Evolutionary conservation across 2,329 filamentous ascomycete genomes (phyloP), one percentile per base, ranked within the genome.

Genomic region (Meredithiella fracta): DNA sequence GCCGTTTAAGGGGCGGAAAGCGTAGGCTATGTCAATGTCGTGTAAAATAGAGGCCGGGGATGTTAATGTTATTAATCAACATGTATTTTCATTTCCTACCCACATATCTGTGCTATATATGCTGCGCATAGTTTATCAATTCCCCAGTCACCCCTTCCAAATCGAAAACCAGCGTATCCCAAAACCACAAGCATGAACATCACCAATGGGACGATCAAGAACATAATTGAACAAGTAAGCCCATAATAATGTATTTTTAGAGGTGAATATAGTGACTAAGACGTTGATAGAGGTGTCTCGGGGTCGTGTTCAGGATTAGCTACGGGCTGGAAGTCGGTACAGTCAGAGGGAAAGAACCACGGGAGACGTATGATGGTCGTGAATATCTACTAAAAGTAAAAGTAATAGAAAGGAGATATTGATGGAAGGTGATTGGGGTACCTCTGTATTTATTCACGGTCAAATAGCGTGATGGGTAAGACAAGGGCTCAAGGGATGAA

Each of bases 1-100:
- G 0, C 78, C 78, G 59, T 82, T 78, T 64, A 80, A 82, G 1
- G 60, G 60, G 53, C 70, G 63, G 14, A 57, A 51, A 1, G 56
- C 25, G 54, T 71, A 70, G 14, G 61, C 61, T 40, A 70, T 62
- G 14, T 60, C 47, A 3, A 70, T 63, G 9, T 69, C 64, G 2
- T 62, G 60, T 0, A 71, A 59, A 1, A 71, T 53, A 1, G 69
- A 66, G 11, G 68, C 67, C 68, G 34, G n/a, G 49, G 44, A 40
- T 15, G 22, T 15, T 17, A 22, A 7, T 25, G 25, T n/a, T 17
- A n/a, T 25, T 44, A 22, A 47, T 22, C 20, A 17, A 29, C 17
- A 51, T 7, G 29, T 53, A 26, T 29, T 9, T 9, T 7, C 25
- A 47, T 31, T 29, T 15, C 25, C 3, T 7, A 64, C 68, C 63